Evolutionary conservation across 2,329 filamentous ascomycete genomes (phyloP).

Genomic region (Xenosphaeropsis pyriputrescens): DNA sequence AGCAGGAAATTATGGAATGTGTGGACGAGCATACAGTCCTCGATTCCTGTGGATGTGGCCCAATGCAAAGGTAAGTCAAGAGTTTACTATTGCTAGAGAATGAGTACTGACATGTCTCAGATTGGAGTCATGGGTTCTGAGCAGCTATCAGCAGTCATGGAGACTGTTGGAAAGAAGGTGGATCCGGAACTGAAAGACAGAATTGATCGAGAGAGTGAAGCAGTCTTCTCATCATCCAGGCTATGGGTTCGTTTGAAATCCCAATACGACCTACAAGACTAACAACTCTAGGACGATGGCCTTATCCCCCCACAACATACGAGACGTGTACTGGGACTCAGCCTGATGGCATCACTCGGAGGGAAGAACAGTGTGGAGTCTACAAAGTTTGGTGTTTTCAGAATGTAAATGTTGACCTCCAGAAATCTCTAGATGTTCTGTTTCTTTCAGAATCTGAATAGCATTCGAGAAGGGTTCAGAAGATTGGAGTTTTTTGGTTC

Average conservation of each 20-base stretch:
- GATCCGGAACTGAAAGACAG: conserved; percentile 70
- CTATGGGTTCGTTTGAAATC: conserved; percentile 49
- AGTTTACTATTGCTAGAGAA: conserved; percentile 25
- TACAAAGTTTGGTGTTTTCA: conserved; percentile 67
- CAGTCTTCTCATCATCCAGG: conserved; percentile 73
- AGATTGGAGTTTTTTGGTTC: no score
- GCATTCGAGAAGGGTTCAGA: no score
- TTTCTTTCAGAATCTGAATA: no score
- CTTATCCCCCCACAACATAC: conserved; percentile 69
- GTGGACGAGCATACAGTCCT: conserved; percentile 82
- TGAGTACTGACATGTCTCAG: no score
- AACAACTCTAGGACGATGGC: conserved; percentile 47
- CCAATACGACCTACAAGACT: conserved; percentile 1
- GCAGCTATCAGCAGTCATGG: conserved; percentile 87
- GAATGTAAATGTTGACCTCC: conserved; percentile 43
- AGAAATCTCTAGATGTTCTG: background rate
- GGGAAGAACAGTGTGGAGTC: conserved; percentile 47
- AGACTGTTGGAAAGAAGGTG: conserved; percentile 71
- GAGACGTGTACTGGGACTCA: conserved; percentile 54
- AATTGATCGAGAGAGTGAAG: conserved; percentile 84
- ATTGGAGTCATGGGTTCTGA: conserved; percentile 84
- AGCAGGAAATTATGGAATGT: conserved; percentile 98
- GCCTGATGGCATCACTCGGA: conserved; percentile 56
- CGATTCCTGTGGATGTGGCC: conserved; percentile 95
- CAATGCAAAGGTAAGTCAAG: conserved; percentile 48